These are phyloP conservation scores for Nymphaea colorata DNA, from an alignment of 164 flowering plant species.

Conservation along the genomic window DNA sequence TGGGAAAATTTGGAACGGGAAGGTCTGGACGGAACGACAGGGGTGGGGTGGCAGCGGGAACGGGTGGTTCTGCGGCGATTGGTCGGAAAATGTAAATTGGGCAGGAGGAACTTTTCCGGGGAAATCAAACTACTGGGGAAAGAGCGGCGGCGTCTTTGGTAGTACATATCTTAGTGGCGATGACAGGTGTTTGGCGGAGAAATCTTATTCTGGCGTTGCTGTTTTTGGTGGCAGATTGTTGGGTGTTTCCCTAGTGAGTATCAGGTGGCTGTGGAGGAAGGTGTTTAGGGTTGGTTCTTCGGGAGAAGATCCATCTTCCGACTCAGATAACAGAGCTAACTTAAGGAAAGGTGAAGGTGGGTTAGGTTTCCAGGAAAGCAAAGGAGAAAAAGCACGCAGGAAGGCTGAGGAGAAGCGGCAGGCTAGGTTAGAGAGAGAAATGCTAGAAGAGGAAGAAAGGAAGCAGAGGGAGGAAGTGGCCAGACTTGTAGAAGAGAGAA, in stretches of 20 bases:
- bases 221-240: slow-evolving; percentile 40
- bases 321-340: slow-evolving; percentile 36
- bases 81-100: slow-evolving; percentile 70
- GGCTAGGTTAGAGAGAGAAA: slow-evolving; percentile 88
- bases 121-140: slow-evolving; percentile 38
- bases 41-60: slow-evolving; percentile 10
- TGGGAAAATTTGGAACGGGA: slow-evolving; percentile 70
- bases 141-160: slow-evolving; percentile 33
- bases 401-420: slow-evolving; percentile 96
- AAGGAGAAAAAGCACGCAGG: slow-evolving; percentile 80
- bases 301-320: slow-evolving; percentile 32
- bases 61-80: slow-evolving; percentile 68
- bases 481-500: slow-evolving; percentile 76
- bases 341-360: slow-evolving; percentile 61
- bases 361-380: slow-evolving; percentile 42
- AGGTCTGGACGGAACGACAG: slow-evolving; percentile 43
- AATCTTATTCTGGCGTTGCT: slow-evolving; percentile 43
- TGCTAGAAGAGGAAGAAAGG: slow-evolving; percentile 87
- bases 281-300: slow-evolving; percentile 48
- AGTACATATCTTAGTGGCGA: slow-evolving; percentile 34
- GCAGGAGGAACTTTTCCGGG: slow-evolving; percentile 34
- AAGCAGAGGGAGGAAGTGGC: slow-evolving; percentile 98
- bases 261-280: slow-evolving; percentile 83
- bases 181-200: slow-evolving; percentile 52
- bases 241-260: slow-evolving; percentile 39